Evolutionary conservation across 2,329 filamentous ascomycete genomes (phyloP), one percentile per base, ranked within the genome.

Genomic region (Fusarium sp.): DNA sequence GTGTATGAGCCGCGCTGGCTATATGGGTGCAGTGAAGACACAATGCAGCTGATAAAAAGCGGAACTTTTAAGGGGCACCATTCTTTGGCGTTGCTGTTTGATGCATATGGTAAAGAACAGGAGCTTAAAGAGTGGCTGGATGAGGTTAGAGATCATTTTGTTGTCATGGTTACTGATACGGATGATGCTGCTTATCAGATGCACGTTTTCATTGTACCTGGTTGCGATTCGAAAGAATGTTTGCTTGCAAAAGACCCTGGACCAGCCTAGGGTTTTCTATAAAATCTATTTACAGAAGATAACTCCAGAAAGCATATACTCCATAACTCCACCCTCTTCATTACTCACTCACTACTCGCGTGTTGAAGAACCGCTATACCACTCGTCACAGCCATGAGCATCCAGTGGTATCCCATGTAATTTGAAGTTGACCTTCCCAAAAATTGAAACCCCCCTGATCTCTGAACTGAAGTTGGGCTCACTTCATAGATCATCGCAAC

Each of bases 351-450:
- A 7, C 11, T 42, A 12, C 23, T 54, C 7, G 18, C 18, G 42
- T 66, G 28, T 18, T 69, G 66, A 5, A 66, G 20, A 2, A 69
- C 18, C 5, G 23, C 11, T 27, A 72, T 27, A 3, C 58, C 63
- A 4, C 60, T 72, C 43, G 65, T 55, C 2, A 68, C 13, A 9
- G 62, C 70, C 48, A 66, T 60, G 3, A 73, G 25, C 9, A 58
- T 25, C 59, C 65, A 73, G 14, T 68, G 55, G 18, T 69, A 66
- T 1, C 71, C 71, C 43, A 73, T 46, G 4, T 63, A 67, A 2
- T 28, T 37, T 0, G 64, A 64, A 4, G 50, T 43, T 1, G 70
- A 48, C 13, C 61, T 69, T 1, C 70, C 71, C 3, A 32, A 3
- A 16, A 67, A 59, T 7, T 64, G 64, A 12, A 73, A 66, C 0